These are phyloP conservation scores for Tolypocladium tropicale DNA, from an alignment of 2,329 filamentous ascomycete species.

Conservation along the genomic window DNA sequence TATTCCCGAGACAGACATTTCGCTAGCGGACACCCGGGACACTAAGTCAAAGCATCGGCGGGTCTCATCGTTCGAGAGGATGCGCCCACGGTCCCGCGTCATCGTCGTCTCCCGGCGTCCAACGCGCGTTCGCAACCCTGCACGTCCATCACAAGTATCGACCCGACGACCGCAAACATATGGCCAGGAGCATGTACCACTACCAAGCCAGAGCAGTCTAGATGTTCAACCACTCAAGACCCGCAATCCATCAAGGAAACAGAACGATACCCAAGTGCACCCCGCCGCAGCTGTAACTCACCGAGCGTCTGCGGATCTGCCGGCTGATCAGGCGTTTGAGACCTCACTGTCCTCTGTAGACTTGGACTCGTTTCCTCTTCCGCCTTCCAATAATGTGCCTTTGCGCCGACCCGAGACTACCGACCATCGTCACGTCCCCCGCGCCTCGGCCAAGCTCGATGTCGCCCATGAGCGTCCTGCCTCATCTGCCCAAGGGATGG, in stretches of 20 bases:
- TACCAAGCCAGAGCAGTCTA: neutral
- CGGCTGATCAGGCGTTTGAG: slow-evolving; percentile 3
- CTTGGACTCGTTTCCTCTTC: slow-evolving; percentile 12
- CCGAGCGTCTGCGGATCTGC: neutral
- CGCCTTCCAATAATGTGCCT: slow-evolving; percentile 6
- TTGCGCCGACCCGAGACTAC: neutral
- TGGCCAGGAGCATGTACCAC: neutral
- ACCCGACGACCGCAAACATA: neutral
- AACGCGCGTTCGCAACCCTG: slow-evolving; percentile 10
- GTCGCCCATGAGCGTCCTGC: neutral
- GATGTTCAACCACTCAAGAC: neutral
- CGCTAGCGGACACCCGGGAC: slow-evolving; percentile 8
- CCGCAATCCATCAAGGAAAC: neutral
- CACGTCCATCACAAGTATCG: slow-evolving; percentile 2
- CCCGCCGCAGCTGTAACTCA: neutral
- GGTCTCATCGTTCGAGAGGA: slow-evolving; percentile 9
- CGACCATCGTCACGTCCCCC: neutral
- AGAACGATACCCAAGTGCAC: neutral
- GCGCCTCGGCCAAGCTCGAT: neutral
- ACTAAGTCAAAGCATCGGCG: slow-evolving; percentile 4
- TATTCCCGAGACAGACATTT: slow-evolving; percentile 13
- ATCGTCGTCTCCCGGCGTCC: slow-evolving; percentile 15
- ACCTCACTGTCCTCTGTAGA: slow-evolving; percentile 10
- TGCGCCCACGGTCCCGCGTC: slow-evolving; percentile 15
- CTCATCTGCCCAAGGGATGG: slow-evolving; percentile 1